Percentiles rank a stretch among this genome's conserved stretches.
Evolutionary conservation across 2,329 filamentous ascomycete genomes (phyloP).

Genomic region (Fusarium sp.): DNA sequence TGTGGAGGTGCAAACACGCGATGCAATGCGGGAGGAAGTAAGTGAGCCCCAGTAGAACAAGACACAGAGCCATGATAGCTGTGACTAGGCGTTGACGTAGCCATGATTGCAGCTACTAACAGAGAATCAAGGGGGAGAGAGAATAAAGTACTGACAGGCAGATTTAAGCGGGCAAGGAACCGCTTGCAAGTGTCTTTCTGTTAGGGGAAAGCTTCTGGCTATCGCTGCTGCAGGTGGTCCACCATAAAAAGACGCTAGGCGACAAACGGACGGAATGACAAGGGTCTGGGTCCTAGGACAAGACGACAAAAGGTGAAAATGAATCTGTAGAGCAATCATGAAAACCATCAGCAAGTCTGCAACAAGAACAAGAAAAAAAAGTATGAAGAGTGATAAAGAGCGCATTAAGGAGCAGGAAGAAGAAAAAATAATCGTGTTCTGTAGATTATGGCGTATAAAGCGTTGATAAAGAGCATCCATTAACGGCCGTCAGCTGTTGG

Average conservation of each 20-base stretch:
- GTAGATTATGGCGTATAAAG: slow-evolving; percentile 16
- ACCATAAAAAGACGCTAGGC: slow-evolving; percentile 42
- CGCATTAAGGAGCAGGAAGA: neutral
- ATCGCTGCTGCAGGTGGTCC: slow-evolving; percentile 38
- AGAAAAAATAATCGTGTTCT: neutral
- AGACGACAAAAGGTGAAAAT: slow-evolving; percentile 16
- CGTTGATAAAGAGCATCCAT: slow-evolving; percentile 26
- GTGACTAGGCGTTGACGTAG: slow-evolving; percentile 39
- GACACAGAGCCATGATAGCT: slow-evolving; percentile 15
- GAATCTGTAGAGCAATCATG: slow-evolving; percentile 40
- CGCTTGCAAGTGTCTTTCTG: slow-evolving; percentile 27
- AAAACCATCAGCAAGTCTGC: slow-evolving; percentile 43
- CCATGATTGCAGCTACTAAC: slow-evolving; percentile 23
- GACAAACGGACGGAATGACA: slow-evolving; percentile 31
- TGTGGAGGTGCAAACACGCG: slow-evolving; percentile 34
- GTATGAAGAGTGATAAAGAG: slow-evolving; percentile 1
- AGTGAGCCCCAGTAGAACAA: slow-evolving; percentile 26
- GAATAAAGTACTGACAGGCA: slow-evolving; percentile 43
- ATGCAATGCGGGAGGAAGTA: slow-evolving; percentile 15
- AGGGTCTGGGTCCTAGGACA: slow-evolving; percentile 36
- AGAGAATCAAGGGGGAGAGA: slow-evolving; percentile 22
- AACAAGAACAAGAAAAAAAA: neutral
- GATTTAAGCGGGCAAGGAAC: slow-evolving; percentile 37
- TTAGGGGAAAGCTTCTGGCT: slow-evolving; percentile 38
- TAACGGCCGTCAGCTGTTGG: slow-evolving; percentile 13